Base-by-base conservation (phyloP, 768 basidiomycete genomes). In the Suillus lakei region DNA sequence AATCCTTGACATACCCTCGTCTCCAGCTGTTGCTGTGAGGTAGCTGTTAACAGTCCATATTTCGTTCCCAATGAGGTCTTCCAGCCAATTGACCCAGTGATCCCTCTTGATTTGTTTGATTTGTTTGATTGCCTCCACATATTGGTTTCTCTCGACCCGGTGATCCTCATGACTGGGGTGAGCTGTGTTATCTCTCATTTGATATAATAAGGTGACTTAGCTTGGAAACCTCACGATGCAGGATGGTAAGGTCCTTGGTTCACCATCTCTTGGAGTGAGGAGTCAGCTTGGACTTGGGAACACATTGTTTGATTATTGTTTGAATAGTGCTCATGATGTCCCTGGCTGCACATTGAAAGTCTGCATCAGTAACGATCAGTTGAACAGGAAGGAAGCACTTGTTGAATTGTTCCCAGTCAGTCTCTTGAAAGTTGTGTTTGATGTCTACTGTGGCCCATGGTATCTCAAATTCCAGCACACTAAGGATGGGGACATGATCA, bases 41-140 rank as follows among this genome's bases (percentile, higher is more conserved):
- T 64, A 70, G 0, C 62, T 62, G 28, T 64, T 60, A 13, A 67
- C 68, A 2, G 58, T 68, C 74, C 73, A 75, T 0, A 76, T 62
- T 15, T 66, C 60, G 8, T 61, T 62, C 8, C 68, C 66, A 21
- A n/a, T 3, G 2, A 43, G 21, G 6, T 66, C 58, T 26, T 70
- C 70, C 1, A 76, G 67, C 63, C 58, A 60, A 10, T 23, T 18
- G 0, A 60, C 4, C 71, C 73, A 74, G 62, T 75, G 75, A 21
- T 70, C 63, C 18, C 34, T 54, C 44, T 75, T 72, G 5, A 70
- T 50, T 3, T 41, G 50, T n/a, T n/a, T n/a, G n/a, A n/a, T n/a
- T n/a, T n/a, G n/a, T 13, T 58, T 15, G 16, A 73, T 70, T 7
- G 16, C 30, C 0, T 65, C 65, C 2, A 21, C 26, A 56, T 71